Percentiles rank a stretch among this genome's conserved stretches.
Conservation (phyloP, 345 rosid genomes). For the Salix exigua region DNA sequence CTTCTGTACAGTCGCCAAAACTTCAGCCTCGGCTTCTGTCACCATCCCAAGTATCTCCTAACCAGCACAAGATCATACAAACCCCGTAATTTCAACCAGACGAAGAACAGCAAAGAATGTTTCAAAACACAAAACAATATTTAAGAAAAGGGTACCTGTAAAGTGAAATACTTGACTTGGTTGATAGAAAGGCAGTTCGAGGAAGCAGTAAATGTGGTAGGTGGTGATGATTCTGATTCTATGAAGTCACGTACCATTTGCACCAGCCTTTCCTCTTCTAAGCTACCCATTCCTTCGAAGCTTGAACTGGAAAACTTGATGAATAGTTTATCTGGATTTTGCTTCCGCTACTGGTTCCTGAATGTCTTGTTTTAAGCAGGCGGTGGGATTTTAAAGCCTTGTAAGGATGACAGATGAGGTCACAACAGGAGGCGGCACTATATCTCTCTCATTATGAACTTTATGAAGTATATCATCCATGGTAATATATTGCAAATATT, state of each 20-base stretch:
- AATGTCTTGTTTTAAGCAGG: neutral
- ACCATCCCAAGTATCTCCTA: conserved; percentile 39
- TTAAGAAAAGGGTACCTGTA: conserved; percentile 31
- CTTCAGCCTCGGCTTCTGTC: conserved; percentile 31
- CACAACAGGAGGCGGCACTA: neutral
- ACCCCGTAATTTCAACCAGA: neutral
- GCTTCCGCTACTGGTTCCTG: neutral
- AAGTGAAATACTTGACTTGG: conserved; percentile 17
- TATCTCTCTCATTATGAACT: neutral
- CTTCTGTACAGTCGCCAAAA: conserved; percentile 30
- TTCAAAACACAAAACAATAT: neutral
- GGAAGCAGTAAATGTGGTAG: conserved; percentile 15
- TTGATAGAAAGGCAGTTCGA: conserved; percentile 17
- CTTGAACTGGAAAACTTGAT: neutral
- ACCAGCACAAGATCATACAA: neutral
- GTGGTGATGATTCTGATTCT: conserved; percentile 39
- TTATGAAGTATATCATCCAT: neutral
- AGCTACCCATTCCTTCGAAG: conserved; percentile 17
- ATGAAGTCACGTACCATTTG: conserved; percentile 61
- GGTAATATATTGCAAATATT: neutral
- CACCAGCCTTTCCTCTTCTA: conserved; percentile 45
- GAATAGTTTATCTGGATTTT: neutral
- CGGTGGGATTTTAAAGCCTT: conserved; percentile 17
- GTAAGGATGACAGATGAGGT: conserved; percentile 21
- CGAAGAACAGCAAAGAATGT: neutral